phyloP scores from a whole-genome alignment of 176 grass and related monocot genomes.

The Chloris gayana region DNA sequence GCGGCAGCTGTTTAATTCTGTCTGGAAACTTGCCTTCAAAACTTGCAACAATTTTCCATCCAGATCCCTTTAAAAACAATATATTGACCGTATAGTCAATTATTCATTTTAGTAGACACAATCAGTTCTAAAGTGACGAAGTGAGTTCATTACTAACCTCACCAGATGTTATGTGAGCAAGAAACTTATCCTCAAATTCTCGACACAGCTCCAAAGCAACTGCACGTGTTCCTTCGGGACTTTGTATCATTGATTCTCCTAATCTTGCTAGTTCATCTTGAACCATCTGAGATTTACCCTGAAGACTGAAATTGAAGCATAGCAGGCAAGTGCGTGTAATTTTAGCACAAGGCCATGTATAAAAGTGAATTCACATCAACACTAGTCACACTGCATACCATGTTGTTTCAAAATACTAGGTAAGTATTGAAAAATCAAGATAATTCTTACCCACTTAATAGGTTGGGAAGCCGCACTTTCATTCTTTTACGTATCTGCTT shows the following conservation, averaged over 20 bases:
- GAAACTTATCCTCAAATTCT: conserved; percentile 91
- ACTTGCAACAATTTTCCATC: conserved; percentile 95
- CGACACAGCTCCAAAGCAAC: conserved; percentile 91
- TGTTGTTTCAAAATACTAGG: conserved; percentile 12
- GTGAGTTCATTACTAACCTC: conserved; percentile 65
- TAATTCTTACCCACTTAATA: conserved; percentile 75
- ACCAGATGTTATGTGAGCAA: conserved; percentile 82
- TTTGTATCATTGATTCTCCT: conserved; percentile 89
- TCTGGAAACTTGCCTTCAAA: conserved; percentile 93
- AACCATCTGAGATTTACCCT: conserved; percentile 91
- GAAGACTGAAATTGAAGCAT: conserved; percentile 56
- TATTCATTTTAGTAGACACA: background rate
- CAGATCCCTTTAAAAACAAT: conserved; percentile 63
- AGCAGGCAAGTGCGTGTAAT: background rate
- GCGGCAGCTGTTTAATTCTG: conserved; percentile 87
- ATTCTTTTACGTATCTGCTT: conserved; percentile 92
- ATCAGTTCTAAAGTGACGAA: conserved; percentile 13
- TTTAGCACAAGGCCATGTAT: conserved; percentile 6
- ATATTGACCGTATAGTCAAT: conserved; percentile 3
- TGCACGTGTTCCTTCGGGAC: conserved; percentile 80
- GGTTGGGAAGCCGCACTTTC: conserved; percentile 87
- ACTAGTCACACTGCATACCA: background rate
- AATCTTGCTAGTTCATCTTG: conserved; percentile 85
- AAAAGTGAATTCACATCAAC: conserved; percentile 3
- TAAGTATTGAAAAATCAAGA: background rate